These are phyloP conservation scores for Cadophora malorum DNA, from an alignment of 2,329 filamentous ascomycete species.

Conservation along the genomic window DNA sequence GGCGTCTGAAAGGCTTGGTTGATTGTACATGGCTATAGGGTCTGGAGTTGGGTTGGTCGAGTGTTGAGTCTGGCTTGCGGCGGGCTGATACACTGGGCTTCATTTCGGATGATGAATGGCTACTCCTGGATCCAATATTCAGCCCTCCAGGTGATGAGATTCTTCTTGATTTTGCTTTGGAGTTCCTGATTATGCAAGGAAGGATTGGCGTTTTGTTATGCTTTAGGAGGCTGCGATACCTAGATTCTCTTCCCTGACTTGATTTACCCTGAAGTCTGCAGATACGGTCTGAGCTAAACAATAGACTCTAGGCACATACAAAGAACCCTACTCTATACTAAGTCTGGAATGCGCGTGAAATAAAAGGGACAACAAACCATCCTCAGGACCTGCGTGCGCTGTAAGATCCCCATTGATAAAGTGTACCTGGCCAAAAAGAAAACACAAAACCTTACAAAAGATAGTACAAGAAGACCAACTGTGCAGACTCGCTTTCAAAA, in stretches of 20 bases:
- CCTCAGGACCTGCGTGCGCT: no score
- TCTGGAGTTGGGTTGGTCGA: not conserved
- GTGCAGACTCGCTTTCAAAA: no score
- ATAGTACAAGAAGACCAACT: no score
- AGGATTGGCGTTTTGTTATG: not conserved
- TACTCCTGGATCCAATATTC: not conserved
- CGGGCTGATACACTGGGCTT: not conserved
- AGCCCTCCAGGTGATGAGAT: not conserved
- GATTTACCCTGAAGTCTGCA: no score
- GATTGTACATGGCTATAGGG: not conserved
- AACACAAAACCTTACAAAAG: no score
- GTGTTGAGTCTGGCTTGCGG: not conserved
- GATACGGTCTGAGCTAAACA: no score
- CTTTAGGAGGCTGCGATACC: not conserved
- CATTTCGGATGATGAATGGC: not conserved
- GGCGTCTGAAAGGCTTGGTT: not conserved
- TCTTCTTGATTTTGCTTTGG: not conserved
- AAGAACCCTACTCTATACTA: not conserved
- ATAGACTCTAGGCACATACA: not conserved
- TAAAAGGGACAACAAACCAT: no score
- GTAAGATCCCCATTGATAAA: no score
- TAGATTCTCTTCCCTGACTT: not conserved
- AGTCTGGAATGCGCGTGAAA: no score
- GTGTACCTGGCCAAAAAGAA: no score
- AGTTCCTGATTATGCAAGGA: not conserved